phyloP scores from a whole-genome alignment of 306 rosid species.

The Quercus alba region DNA sequence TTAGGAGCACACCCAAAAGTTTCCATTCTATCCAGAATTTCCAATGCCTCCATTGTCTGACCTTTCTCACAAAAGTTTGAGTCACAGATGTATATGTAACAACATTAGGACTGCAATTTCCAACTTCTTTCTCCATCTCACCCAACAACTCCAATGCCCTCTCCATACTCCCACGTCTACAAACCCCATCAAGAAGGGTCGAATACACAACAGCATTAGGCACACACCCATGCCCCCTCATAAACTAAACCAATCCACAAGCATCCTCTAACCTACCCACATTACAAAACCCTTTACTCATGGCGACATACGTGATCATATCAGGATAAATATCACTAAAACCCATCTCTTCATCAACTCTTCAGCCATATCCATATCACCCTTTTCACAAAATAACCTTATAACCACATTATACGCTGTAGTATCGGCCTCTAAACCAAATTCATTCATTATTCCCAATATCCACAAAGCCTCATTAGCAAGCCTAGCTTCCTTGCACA shows the following conservation, averaged over 20 bases:
- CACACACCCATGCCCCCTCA: conserved; percentile 65
- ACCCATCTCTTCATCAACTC: conserved; percentile 59
- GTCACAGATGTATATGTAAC: conserved; percentile 72
- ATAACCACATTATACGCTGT: conserved; percentile 62
- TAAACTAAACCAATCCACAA: conserved; percentile 41
- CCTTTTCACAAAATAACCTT: background rate
- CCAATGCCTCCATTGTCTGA: conserved; percentile 48
- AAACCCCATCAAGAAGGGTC: conserved; percentile 54
- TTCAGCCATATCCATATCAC: conserved; percentile 28
- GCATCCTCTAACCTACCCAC: conserved; percentile 49
- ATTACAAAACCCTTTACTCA: too few species aligned
- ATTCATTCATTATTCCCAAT: conserved; percentile 53
- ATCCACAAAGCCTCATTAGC: conserved; percentile 61
- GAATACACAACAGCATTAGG: conserved; percentile 37
- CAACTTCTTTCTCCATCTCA: conserved; percentile 74
- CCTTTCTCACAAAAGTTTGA: conserved; percentile 64
- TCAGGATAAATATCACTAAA: conserved; percentile 49
- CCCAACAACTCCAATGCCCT: conserved; percentile 59
- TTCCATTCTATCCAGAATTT: conserved; percentile 68
- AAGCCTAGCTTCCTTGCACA: conserved; percentile 69
- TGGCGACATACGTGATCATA: conserved; percentile 42
- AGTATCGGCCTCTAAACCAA: conserved; percentile 52
- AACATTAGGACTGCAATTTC: conserved; percentile 53
- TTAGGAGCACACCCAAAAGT: conserved; percentile 57
- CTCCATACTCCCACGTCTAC: conserved; percentile 44